These are phyloP conservation scores for Penicillium odoratum DNA, from an alignment of 495 filamentous ascomycete genomes.

Conservation along the genomic window DNA sequence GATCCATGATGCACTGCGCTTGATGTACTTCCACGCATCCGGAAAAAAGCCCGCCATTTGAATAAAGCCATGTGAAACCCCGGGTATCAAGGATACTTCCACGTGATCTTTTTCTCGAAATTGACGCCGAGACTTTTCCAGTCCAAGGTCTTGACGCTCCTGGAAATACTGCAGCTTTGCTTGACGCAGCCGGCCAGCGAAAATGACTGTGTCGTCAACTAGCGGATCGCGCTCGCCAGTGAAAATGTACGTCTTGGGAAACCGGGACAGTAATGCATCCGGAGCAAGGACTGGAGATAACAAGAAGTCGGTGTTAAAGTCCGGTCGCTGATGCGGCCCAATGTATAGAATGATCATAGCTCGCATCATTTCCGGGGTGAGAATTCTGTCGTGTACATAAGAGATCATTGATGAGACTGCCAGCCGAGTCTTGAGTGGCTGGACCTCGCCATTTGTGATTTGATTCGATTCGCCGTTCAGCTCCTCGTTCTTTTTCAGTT, in stretches of 20 bases:
- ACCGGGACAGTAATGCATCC: conserved; percentile 73
- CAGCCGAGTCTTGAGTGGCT: conserved; percentile 79
- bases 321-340: conserved; percentile 86
- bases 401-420: conserved; percentile 96
- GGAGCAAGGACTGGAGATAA: conserved; percentile 89
- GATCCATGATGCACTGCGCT: conserved; percentile 74
- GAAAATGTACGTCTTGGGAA: conserved; percentile 90
- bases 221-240: conserved; percentile 95
- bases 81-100: conserved; percentile 80
- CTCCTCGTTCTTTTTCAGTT: conserved; percentile 23
- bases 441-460: conserved; percentile 54
- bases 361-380: conserved; percentile 97
- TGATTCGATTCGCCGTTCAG: conserved; percentile 30
- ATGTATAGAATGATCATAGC: conserved; percentile 99
- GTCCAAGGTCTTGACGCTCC: conserved; percentile 61
- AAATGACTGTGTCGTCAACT: conserved; percentile 95
- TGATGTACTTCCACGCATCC: conserved; percentile 80
- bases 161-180: conserved; percentile 71
- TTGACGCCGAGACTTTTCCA: conserved; percentile 48
- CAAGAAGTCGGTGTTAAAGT: conserved; percentile 88
- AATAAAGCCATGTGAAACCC: conserved; percentile 87
- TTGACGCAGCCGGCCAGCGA: conserved; percentile 81
- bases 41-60: conserved; percentile 87
- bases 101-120: conserved; percentile 79
- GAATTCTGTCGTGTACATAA: conserved; percentile 93